phyloP scores from a whole-genome alignment of 495 filamentous ascomycete genomes.

The Lophiotrema nucula region DNA sequence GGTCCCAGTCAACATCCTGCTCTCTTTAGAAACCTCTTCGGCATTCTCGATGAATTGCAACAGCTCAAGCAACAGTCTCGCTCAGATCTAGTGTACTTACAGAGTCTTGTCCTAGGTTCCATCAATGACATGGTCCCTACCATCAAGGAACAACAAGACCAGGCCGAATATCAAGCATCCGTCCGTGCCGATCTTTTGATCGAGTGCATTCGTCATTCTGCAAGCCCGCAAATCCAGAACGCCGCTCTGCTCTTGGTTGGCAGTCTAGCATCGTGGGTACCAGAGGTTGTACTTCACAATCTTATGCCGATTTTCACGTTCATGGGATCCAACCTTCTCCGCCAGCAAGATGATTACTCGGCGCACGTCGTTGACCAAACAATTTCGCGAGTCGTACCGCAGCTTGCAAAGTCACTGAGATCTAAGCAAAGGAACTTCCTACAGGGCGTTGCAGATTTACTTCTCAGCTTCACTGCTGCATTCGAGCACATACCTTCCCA shows the following conservation, averaged over 20 bases:
- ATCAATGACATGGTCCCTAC: slow-evolving; percentile 72
- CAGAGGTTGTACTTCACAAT: slow-evolving; percentile 86
- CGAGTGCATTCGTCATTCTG: slow-evolving; percentile 83
- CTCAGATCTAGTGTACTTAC: slow-evolving; percentile 81
- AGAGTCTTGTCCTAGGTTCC: slow-evolving; percentile 72
- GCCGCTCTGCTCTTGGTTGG: slow-evolving; percentile 85
- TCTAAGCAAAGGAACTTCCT: slow-evolving; percentile 74
- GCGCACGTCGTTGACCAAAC: slow-evolving; percentile 89
- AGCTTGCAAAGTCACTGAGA: slow-evolving; percentile 80
- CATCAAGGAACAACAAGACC: slow-evolving; percentile 10
- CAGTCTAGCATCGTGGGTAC: slow-evolving; percentile 74
- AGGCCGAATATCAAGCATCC: slow-evolving; percentile 57
- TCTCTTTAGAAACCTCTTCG: slow-evolving; percentile 75
- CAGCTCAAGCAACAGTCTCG: slow-evolving; percentile 68
- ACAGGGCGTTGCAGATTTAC: slow-evolving; percentile 74
- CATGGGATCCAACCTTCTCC: slow-evolving; percentile 84
- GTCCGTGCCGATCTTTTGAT: slow-evolving; percentile 85
- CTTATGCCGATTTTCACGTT: slow-evolving; percentile 99
- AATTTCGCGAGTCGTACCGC: slow-evolving; percentile 84
- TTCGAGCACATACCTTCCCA: slow-evolving; percentile 92
- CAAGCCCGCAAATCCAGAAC: slow-evolving; percentile 88
- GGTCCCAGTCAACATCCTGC: slow-evolving; percentile 67
- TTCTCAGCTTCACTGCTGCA: slow-evolving; percentile 88
- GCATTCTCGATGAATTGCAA: slow-evolving; percentile 77
- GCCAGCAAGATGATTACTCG: slow-evolving; percentile 92